phyloP scores from a whole-genome alignment of 2,329 filamentous ascomycete species.

The Truncatella angustata region DNA sequence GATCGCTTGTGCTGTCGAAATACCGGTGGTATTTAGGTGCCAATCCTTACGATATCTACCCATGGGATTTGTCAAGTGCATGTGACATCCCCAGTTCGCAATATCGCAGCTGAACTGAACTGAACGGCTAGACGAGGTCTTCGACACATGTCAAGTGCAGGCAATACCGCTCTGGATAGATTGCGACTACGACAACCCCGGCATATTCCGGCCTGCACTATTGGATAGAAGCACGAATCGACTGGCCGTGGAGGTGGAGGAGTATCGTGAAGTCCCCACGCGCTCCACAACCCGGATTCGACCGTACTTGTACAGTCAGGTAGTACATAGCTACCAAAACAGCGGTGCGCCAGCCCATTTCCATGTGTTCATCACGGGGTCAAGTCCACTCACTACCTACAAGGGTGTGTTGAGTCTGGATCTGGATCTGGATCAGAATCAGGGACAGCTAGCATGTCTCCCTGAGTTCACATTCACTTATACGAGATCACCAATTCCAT shows the following conservation, averaged over 20 bases:
- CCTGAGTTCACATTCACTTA: not conserved
- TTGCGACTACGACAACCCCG: conserved; percentile 6
- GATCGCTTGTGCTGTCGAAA: too few relatives aligned
- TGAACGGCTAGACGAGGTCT: too few relatives aligned
- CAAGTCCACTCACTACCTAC: too few relatives aligned
- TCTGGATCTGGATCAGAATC: conserved; percentile 1
- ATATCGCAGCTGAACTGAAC: too few relatives aligned
- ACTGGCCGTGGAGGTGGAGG: not conserved
- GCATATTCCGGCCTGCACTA: conserved; percentile 1
- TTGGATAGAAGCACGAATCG: conserved; percentile 1
- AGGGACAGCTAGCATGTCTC: conserved; percentile 7
- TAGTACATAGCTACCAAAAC: conserved; percentile 14
- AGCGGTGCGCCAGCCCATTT: conserved; percentile 14
- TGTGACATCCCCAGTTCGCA: too few relatives aligned
- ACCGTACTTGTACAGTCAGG: too few relatives aligned
- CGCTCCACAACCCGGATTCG: conserved; percentile 13
- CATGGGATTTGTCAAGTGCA: too few relatives aligned
- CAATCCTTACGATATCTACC: too few relatives aligned
- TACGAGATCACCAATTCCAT: conserved; percentile 1
- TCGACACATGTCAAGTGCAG: too few relatives aligned
- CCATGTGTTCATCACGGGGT: conserved; percentile 11
- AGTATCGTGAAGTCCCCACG: conserved; percentile 12
- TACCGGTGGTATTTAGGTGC: too few relatives aligned
- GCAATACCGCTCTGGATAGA: not conserved
- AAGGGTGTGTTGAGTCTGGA: conserved; percentile 9